phyloP scores from a whole-genome alignment of 768 basidiomycete species.

The Kwoniella mangroviensis region DNA sequence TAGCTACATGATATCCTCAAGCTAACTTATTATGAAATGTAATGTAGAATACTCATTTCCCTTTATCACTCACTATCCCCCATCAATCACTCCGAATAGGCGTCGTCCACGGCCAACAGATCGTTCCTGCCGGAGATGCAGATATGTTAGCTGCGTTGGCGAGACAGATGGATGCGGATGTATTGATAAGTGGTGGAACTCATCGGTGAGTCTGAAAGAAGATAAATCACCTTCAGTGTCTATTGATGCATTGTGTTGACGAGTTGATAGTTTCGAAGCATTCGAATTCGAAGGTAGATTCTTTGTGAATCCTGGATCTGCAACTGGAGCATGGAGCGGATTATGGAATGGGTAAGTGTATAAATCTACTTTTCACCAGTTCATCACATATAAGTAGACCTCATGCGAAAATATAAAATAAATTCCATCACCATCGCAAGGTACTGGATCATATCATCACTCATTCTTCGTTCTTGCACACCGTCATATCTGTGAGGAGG shows the following conservation, averaged over 20 bases:
- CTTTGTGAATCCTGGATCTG: conserved; percentile 94
- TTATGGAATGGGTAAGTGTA: conserved; percentile 67
- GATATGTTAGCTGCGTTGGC: conserved; percentile 87
- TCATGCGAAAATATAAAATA: too few relatives aligned
- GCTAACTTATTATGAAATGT: background rate
- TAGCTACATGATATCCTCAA: background rate
- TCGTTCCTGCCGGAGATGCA: conserved; percentile 86
- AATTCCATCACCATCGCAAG: too few relatives aligned
- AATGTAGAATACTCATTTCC: conserved; percentile 69
- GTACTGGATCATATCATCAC: too few relatives aligned
- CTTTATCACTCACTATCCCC: conserved; percentile 75
- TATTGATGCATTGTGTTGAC: background rate
- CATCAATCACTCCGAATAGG: conserved; percentile 90
- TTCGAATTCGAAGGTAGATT: conserved; percentile 88
- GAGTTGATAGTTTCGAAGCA: conserved; percentile 76
- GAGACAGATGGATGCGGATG: conserved; percentile 96
- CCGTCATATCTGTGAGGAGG: background rate
- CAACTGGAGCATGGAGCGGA: conserved; percentile 92
- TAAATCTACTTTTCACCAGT: background rate
- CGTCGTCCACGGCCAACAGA: conserved; percentile 91
- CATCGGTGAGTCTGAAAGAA: conserved; percentile 70
- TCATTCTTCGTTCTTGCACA: too few relatives aligned
- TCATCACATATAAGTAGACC: background rate
- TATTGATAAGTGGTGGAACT: conserved; percentile 89
- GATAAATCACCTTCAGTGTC: background rate